A percentile compares a stretch with the other conserved stretches of the same genome.
These are phyloP conservation scores for Colletotrichum karsti DNA, from an alignment of 2,329 filamentous ascomycete species.

Conservation along the genomic window DNA sequence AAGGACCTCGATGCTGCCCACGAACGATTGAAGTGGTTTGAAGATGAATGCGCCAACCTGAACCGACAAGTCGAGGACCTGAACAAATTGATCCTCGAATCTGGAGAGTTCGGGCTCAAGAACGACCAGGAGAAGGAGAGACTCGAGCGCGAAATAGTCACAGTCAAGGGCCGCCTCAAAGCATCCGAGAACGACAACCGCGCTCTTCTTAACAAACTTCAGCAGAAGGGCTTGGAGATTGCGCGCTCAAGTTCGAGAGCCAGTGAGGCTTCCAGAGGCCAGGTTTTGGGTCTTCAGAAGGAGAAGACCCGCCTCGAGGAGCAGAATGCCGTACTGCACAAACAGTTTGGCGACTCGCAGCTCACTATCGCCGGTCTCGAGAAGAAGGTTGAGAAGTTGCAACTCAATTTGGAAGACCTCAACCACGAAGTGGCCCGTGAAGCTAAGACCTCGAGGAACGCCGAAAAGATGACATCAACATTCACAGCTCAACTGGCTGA, in stretches of 20 bases:
- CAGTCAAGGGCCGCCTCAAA: conserved; percentile 85
- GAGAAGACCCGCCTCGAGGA: conserved; percentile 88
- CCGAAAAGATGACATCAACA: conserved; percentile 86
- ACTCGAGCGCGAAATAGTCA: conserved; percentile 88
- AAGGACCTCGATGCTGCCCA: conserved; percentile 85
- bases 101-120: conserved; percentile 86
- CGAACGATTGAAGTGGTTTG: conserved; percentile 79
- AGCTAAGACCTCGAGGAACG: conserved; percentile 87
- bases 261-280: conserved; percentile 82
- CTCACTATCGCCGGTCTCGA: conserved; percentile 84
- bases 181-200: conserved; percentile 98
- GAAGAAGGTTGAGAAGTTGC: conserved; percentile 93
- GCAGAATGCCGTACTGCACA: conserved; percentile 80
- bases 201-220: conserved; percentile 93
- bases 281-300: conserved; percentile 78
- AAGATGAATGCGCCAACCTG: conserved; percentile 80
- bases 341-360: conserved; percentile 87
- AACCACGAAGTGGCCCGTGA: conserved; percentile 92
- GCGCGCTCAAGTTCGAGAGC: conserved; percentile 88
- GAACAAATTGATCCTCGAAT: conserved; percentile 87
- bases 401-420: conserved; percentile 87
- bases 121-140: conserved; percentile 96
- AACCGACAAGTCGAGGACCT: conserved; percentile 84
- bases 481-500: conserved; percentile 87
- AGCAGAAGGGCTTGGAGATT: conserved; percentile 97